Base-by-base conservation (phyloP, 331 rosid genomes). In the Malus hybrid region DNA sequence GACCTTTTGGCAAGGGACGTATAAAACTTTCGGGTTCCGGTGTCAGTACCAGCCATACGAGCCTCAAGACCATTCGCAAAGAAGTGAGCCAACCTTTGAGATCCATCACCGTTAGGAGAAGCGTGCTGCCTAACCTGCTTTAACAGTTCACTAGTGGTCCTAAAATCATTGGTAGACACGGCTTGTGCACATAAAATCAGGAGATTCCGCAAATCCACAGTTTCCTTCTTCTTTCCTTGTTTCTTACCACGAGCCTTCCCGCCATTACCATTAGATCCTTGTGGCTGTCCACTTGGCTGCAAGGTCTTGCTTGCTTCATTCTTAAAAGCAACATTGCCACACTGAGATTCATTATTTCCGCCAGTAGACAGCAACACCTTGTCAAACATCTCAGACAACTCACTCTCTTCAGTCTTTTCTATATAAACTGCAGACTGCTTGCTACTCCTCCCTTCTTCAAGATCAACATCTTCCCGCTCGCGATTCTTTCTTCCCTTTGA, bases 101-200 rank as follows among this genome's bases (percentile, higher is more conserved):
- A 82, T 27, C 95, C 92, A 75, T 94, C 97, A 20, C 99, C 99
- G 0, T 10, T 60, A 6, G 80, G 71, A 15, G 87, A 78, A 69
- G 96, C 86, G 75, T 94, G 88, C 79, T 87, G 88, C 87, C 96
- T 82, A 64, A 94, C 87, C 91, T 91, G 92, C 83, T 86, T 94
- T 33, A 94, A 77, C 54, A 94, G 79, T 75, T 94, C 95, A 66
- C 67, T 33, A 62, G 91, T 85, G 70, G 86, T 91, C 73, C 95
- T 72, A 39, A 71, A 52, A 67, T 90, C 97, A 79, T 77, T 72
- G 36, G 79, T 7, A 28, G 99, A 91, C 73, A 86, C 93, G 67
- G 96, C 91, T 76, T 94, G 99, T 27, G 99, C 99, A 65, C 97
- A 94, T 59, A 86, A 76, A 63, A 90, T 78, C 90, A 92, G 79